Evolutionary conservation across 2,329 filamentous ascomycete genomes (phyloP).

Genomic region (Pseudogymnoascus sp.): DNA sequence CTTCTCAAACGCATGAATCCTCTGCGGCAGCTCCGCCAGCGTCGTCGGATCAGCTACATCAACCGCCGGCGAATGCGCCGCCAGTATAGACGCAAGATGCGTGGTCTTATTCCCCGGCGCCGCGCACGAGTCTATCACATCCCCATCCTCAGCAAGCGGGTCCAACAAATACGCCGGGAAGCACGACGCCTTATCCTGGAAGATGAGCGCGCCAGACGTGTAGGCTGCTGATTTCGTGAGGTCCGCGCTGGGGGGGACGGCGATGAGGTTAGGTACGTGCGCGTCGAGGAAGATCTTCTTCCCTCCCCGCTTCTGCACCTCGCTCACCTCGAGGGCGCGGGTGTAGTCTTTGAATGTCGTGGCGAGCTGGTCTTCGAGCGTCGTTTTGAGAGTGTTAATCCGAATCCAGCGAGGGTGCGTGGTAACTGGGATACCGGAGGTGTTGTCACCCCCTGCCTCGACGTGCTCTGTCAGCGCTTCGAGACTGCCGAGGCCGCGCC

Average conservation of each 20-base stretch:
- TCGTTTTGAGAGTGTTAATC: conserved; percentile 70
- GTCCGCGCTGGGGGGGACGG: conserved; percentile 62
- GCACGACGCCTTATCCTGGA: conserved; percentile 95
- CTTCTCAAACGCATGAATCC: conserved; percentile 73
- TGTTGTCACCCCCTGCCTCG: conserved; percentile 40
- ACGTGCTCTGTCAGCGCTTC: conserved; percentile 55
- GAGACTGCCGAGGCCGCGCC: conserved; percentile 59
- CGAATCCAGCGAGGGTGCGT: conserved; percentile 83
- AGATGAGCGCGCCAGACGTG: conserved; percentile 65
- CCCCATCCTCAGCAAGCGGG: conserved; percentile 55
- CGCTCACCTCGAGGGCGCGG: conserved; percentile 44
- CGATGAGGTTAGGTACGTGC: conserved; percentile 76
- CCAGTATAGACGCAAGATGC: conserved; percentile 70
- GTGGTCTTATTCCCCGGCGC: conserved; percentile 98
- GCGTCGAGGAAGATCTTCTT: conserved; percentile 63
- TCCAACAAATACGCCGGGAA: conserved; percentile 88
- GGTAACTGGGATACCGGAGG: conserved; percentile 21
- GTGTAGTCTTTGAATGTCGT: conserved; percentile 62
- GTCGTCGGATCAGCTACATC: conserved; percentile 28
- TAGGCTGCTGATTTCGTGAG: conserved; percentile 69
- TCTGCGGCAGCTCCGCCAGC: conserved; percentile 27
- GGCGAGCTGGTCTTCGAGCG: conserved; percentile 60
- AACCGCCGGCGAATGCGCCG: conserved; percentile 26
- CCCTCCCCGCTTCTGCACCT: conserved; percentile 40
- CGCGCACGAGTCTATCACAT: conserved; percentile 86